Evolutionary conservation across 352 stramenopile species (phyloP), one percentile per base, ranked within the genome.

Genomic region (Blastocystis sp.): DNA sequence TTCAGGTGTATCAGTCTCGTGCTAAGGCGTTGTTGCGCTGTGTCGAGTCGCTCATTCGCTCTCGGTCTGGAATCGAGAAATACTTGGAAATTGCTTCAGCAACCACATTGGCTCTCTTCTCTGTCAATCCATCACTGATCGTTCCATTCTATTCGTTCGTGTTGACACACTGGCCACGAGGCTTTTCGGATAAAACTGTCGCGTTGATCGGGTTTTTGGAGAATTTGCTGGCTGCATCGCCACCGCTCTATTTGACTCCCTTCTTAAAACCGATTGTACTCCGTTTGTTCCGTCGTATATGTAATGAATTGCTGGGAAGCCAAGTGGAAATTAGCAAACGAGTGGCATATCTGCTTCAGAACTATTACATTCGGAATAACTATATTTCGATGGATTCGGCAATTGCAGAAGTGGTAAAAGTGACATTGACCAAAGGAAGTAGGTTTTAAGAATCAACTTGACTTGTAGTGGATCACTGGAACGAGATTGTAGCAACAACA

Each of bases 401-500:
- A 19, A 75, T 75, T 27, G 7, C 19, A 19, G 37, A 32, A 5
- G 19, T 54, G 29, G 63, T 75, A 35, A 75, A 75, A 35, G 29
- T 19, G 7, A 54, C 63, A 24, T 42, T 75, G 63, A 75, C 29
- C 32, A 54, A 75, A 46, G 63, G 63, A 54, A 75, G 63, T 75
- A 46, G 32, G 32, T n/a, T 14, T 75, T 16, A 19, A 29, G 24
- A 21, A 39, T 29, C 1, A 24, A 4, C 4, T 35, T 69, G 14
- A 69, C 6, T 5, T 19, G 35, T 75, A 75, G 63, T 75, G 63
- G 63, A 75, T 54, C 63, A 75, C 63, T 75, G 63, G 63, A 75
- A 75, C 63, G 63, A 75, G 39, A 29, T 75, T 21, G 39, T 75
- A 6, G 63, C 63, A n/a, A 54, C 21, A 5, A 54, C 63, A n/a